phyloP scores from a whole-genome alignment of 1,284 basidiomycete species.

The Psilocybe mexicana region DNA sequence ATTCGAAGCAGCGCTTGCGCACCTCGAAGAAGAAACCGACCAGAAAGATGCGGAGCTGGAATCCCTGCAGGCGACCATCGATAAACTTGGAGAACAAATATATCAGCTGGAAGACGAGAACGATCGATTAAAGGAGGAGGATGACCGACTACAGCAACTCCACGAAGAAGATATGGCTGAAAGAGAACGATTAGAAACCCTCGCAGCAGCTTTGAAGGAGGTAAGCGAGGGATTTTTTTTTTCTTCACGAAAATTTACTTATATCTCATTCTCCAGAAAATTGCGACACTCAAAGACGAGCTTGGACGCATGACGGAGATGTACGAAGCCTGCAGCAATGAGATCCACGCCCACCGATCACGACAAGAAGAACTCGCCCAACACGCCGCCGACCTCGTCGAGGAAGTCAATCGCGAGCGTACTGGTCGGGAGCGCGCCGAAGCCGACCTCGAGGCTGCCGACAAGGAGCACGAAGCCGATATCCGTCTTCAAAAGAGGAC shows the following conservation, averaged over 20 bases:
- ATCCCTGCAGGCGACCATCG: slow-evolving; percentile 70
- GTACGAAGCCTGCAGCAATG: slow-evolving; percentile 60
- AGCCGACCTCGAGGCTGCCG: slow-evolving; percentile 53
- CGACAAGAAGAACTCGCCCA: slow-evolving; percentile 76
- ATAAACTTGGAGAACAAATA: slow-evolving; percentile 67
- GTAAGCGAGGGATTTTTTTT: slow-evolving; percentile 34
- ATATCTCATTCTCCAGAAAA: slow-evolving; percentile 53
- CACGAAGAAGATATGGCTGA: slow-evolving; percentile 64
- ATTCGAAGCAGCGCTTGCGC: slow-evolving; percentile 70
- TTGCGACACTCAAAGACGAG: slow-evolving; percentile 57
- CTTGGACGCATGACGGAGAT: slow-evolving; percentile 61
- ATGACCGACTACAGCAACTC: slow-evolving; percentile 39
- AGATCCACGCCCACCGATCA: slow-evolving; percentile 60
- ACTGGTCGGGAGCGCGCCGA: slow-evolving; percentile 56
- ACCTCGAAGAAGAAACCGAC: slow-evolving; percentile 72
- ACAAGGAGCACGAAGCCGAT: slow-evolving; percentile 60
- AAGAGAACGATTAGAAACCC: slow-evolving; percentile 69
- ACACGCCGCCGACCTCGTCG: slow-evolving; percentile 75
- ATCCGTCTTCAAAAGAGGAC: slow-evolving; percentile 59
- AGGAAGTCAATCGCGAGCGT: slow-evolving; percentile 60
- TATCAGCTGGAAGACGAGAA: slow-evolving; percentile 60
- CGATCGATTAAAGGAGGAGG: slow-evolving; percentile 52
- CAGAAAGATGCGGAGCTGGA: slow-evolving; percentile 76
- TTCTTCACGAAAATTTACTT: neutral
- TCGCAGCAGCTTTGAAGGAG: slow-evolving; percentile 78